Evolutionary conservation across 2,329 filamentous ascomycete genomes (phyloP), one percentile per base, ranked within the genome.

Genomic region (Ceratocystis papillata): DNA sequence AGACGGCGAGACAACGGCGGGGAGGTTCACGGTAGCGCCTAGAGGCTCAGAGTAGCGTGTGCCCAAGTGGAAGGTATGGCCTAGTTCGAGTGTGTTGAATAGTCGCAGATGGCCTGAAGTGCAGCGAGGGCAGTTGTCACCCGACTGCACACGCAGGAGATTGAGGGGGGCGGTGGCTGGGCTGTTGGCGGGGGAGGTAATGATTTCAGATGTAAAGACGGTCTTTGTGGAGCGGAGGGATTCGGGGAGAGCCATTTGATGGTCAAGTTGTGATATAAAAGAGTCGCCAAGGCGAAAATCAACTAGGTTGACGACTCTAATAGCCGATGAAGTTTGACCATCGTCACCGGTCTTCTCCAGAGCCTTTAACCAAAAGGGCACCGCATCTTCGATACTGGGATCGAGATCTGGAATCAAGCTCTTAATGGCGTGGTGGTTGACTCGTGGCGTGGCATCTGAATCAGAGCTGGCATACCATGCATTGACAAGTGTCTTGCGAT

Each of bases 21-120:
- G 72, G 2, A 76, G 69, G 3, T 78, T 77, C 1, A 94, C 81
- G 0, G 76, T 79, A 1, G 89, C 88, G 6, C 81, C 77, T 0
- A 99, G 79, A 0, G 90, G 87, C 22, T 83, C 79, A 28, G 88
- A 92, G 77, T 99, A 99, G 37, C 92, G 84, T 1, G 89, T 92
- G 10, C 93, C 92, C 1, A 99, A 85, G 74, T 95, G 87, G 76
- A 99, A 99, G 0, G 94, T 97, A 75, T 99, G 94, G 0, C 90
- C 94, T 17, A 97, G 81, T 76, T 99, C 94, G 62, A 97, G 87
- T 6, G 91, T 89, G 69, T 83, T 86, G 67, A 87, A 81, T 2
- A 88, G 79, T 55, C 79, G 79, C 25, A 97, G 78, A 1, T 74
- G 77, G 0, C 88, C 88, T 0, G 78, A 72, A 0, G 76, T 72